A percentile compares a stretch with the other conserved stretches of the same genome.
Evolutionary conservation across 2,329 filamentous ascomycete genomes (phyloP).

Genomic region (Alternaria gansuensis): DNA sequence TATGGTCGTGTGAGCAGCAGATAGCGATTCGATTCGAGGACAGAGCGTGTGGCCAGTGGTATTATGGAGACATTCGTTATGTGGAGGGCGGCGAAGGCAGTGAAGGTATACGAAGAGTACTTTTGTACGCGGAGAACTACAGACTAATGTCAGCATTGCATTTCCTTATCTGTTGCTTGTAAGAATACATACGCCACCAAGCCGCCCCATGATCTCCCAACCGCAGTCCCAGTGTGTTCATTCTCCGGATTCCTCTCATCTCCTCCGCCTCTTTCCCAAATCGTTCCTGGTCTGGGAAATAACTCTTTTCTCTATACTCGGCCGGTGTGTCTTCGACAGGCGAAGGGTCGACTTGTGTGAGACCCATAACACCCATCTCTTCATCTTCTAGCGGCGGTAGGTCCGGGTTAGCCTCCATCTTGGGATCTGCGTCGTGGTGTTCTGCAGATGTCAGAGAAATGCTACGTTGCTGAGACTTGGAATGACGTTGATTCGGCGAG

Average conservation of each 20-base stretch:
- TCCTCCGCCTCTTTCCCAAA: constrained; percentile 19
- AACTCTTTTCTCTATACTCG: constrained; percentile 61
- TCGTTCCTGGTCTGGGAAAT: constrained; percentile 50
- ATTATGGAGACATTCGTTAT: constrained; percentile 59
- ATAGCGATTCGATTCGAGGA: constrained; percentile 81
- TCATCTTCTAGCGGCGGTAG: constrained; percentile 39
- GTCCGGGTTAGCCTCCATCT: constrained; percentile 28
- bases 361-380: constrained; percentile 66
- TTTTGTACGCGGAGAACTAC: constrained; percentile 79
- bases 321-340: constrained; percentile 71
- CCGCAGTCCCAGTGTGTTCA: constrained; percentile 56
- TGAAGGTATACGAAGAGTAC: constrained; percentile 78
- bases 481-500: constrained; percentile 47
- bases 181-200: constrained; percentile 72
- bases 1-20: constrained; percentile 90
- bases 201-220: constrained; percentile 75
- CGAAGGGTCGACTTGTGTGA: constrained; percentile 82
- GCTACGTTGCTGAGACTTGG: constrained; percentile 33
- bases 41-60: constrained; percentile 47
- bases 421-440: constrained; percentile 11
- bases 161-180: not conserved
- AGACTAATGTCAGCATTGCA: constrained; percentile 12
- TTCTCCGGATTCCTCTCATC: constrained; percentile 25
- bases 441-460: constrained; percentile 23
- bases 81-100: constrained; percentile 56